A percentile compares a stretch with the other conserved stretches of the same genome.
phyloP scores from a whole-genome alignment of 1,139 yeast species.

The Tardiomyces depauwii region DNA sequence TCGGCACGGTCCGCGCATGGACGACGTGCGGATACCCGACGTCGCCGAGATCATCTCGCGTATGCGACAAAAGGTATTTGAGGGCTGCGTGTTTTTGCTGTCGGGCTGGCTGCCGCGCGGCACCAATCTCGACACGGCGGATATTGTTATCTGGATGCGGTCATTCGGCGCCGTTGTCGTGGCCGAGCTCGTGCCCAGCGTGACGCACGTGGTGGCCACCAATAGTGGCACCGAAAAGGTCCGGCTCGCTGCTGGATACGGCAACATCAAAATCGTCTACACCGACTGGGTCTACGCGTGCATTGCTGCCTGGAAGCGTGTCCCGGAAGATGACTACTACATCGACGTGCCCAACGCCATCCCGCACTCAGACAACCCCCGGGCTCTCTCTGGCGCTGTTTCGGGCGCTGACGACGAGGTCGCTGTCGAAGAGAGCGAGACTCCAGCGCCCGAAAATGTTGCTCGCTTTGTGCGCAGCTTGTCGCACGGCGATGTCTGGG shows the following conservation, averaged over 20 bases:
- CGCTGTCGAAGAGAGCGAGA: conserved; percentile 35
- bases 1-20: not conserved
- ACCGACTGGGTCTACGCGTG: conserved; percentile 92
- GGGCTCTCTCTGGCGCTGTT: conserved; percentile 19
- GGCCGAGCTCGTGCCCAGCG: conserved; percentile 56
- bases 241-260: conserved; percentile 39
- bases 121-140: conserved; percentile 49
- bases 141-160: conserved; percentile 83
- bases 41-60: conserved; percentile 47
- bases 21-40: conserved; percentile 17
- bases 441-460: conserved; percentile 20
- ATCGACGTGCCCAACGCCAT: conserved; percentile 34
- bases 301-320: conserved; percentile 64
- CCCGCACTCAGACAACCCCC: not conserved
- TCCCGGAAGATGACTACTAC: conserved; percentile 50
- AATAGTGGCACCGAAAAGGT: conserved; percentile 74
- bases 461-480: conserved; percentile 22
- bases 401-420: conserved; percentile 10
- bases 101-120: conserved; percentile 84
- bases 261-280: conserved; percentile 59
- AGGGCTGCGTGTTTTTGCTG: conserved; percentile 61
- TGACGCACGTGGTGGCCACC: conserved; percentile 82
- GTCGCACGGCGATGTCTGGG: conserved; percentile 26
- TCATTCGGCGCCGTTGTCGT: conserved; percentile 88
- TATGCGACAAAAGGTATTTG: conserved; percentile 56